phyloP scores from a whole-genome alignment of 768 basidiomycete species.

The Trametes cinnabarina region DNA sequence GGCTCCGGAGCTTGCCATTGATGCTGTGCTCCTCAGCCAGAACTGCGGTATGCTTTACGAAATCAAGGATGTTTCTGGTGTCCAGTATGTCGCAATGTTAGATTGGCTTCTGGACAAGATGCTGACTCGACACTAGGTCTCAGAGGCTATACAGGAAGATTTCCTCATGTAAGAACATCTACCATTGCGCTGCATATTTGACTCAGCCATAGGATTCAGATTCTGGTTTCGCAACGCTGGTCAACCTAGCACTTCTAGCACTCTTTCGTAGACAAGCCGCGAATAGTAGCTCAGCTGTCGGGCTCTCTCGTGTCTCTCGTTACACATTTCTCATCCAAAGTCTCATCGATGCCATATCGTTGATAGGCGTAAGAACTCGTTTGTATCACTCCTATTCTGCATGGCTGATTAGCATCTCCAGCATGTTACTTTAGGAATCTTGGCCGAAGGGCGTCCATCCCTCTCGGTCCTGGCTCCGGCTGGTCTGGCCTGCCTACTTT shows the following conservation, averaged over 20 bases:
- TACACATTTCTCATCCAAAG: conserved; percentile 83
- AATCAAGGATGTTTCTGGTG: conserved; percentile 60
- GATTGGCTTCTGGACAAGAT: not conserved
- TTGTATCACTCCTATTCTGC: not conserved
- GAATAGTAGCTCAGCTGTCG: conserved; percentile 72
- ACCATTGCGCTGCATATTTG: not conserved
- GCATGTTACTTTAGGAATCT: conserved; percentile 85
- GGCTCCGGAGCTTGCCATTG: conserved; percentile 55
- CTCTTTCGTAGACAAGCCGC: conserved; percentile 75
- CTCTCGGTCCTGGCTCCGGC: conserved; percentile 81
- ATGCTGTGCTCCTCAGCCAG: conserved; percentile 70
- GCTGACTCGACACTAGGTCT: conserved; percentile 19
- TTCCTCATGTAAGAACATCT: conserved; percentile 40
- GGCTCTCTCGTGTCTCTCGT: conserved; percentile 73
- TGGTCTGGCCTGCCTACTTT: conserved; percentile 75
- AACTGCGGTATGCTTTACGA: conserved; percentile 78
- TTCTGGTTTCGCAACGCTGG: conserved; percentile 64
- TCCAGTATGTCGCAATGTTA: conserved; percentile 50
- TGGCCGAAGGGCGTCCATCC: conserved; percentile 79
- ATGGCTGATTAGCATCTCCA: conserved; percentile 14
- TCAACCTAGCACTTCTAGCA: conserved; percentile 64
- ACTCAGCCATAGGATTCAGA: conserved; percentile 41
- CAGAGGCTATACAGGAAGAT: conserved; percentile 44
- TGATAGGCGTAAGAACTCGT: conserved; percentile 55
- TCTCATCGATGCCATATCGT: conserved; percentile 77